These are phyloP conservation scores for Globisporangium nodosum DNA, from an alignment of 352 stramenopile species.

Conservation along the genomic window DNA sequence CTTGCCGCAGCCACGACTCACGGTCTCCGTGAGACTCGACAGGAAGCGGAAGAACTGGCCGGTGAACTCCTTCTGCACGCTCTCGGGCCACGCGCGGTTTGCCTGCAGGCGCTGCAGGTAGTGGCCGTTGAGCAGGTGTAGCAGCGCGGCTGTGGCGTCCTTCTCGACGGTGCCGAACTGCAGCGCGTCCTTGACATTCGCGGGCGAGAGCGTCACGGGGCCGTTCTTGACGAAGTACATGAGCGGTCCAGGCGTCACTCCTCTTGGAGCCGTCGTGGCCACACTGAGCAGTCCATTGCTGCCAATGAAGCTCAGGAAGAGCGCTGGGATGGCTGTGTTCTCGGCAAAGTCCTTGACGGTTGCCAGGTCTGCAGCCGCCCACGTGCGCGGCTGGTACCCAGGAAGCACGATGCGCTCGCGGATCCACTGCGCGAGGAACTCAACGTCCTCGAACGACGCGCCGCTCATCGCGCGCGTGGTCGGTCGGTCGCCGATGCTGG, in stretches of 20 bases:
- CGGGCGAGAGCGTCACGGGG: constrained; percentile 52
- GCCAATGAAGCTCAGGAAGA: constrained; percentile 60
- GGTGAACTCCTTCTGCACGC: constrained; percentile 92
- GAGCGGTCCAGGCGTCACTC: constrained; percentile 23
- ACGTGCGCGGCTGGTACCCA: constrained; percentile 61
- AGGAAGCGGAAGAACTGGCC: constrained; percentile 95
- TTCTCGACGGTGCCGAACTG: constrained; percentile 78
- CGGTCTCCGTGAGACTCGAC: constrained; percentile 91
- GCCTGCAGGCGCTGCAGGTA: constrained; percentile 76
- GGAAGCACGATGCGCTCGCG: constrained; percentile 72
- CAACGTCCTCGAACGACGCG: constrained; percentile 81
- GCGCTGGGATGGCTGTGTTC: constrained; percentile 48
- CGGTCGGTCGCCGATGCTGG: background rate
- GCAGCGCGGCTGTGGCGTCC: constrained; percentile 71
- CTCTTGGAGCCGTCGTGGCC: constrained; percentile 49
- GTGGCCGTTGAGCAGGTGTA: constrained; percentile 83
- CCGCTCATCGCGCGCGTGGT: constrained; percentile 37
- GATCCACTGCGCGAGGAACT: constrained; percentile 83
- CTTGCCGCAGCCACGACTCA: constrained; percentile 88
- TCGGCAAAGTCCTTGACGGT: constrained; percentile 84
- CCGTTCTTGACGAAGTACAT: constrained; percentile 91
- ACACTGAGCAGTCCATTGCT: constrained; percentile 32
- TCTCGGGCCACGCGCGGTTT: constrained; percentile 89
- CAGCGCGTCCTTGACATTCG: constrained; percentile 47
- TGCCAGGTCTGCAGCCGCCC: constrained; percentile 69